phyloP scores from a whole-genome alignment of 2,329 filamentous ascomycete species.

The Spiromastix sp. region DNA sequence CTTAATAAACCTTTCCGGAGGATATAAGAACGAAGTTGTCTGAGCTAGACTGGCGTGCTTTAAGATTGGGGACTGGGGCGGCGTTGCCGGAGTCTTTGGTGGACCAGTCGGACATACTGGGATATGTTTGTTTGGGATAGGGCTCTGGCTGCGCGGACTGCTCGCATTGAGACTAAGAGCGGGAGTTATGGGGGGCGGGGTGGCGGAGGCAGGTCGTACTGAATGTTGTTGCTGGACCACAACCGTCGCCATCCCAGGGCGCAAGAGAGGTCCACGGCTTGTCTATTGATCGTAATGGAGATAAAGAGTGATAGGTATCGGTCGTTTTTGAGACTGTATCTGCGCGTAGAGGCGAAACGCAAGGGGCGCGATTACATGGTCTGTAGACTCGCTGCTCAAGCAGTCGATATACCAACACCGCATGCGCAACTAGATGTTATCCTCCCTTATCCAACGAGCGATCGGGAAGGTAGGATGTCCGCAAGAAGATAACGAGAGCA shows the following conservation, averaged over 20 bases:
- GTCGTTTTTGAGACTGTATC: no score
- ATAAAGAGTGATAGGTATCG: no score
- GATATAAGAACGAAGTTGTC: slow-evolving; percentile 62
- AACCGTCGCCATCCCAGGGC: slow-evolving; percentile 34
- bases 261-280: no score
- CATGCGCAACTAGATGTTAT: no score
- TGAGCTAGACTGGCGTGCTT: slow-evolving; percentile 44
- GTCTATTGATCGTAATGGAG: no score
- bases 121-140: slow-evolving; percentile 80
- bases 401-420: no score
- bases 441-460: no score
- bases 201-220: slow-evolving; percentile 40
- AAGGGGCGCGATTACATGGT: no score
- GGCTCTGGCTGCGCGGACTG: slow-evolving; percentile 41
- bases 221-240: slow-evolving; percentile 36
- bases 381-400: no score
- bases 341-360: no score
- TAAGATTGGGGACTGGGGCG: slow-evolving; percentile 54
- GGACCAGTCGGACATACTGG: slow-evolving; percentile 81
- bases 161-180: slow-evolving; percentile 50
- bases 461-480: no score
- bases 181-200: slow-evolving; percentile 37
- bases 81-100: slow-evolving; percentile 45
- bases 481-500: no score
- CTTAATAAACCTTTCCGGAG: slow-evolving; percentile 54